A percentile compares a stretch with the other conserved stretches of the same genome.
Evolutionary conservation across 1,284 basidiomycete species (phyloP).

Genomic region (Fomitiporia mediterranea): DNA sequence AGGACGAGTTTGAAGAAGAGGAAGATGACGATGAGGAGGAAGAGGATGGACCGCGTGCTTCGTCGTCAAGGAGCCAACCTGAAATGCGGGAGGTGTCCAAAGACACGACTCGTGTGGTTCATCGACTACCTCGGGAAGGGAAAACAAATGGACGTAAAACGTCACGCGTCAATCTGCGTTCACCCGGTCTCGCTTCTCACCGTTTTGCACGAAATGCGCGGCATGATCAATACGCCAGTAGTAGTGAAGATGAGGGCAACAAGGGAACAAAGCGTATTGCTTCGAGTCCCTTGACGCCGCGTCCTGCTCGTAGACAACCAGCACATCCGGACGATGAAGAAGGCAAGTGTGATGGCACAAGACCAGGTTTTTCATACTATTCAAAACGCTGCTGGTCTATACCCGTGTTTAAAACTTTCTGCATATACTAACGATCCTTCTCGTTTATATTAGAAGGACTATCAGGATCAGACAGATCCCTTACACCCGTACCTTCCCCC

Average conservation of each 20-base stretch:
- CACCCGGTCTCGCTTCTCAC: background rate
- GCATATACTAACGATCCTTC: background rate
- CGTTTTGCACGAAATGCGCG: background rate
- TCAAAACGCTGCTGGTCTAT: background rate
- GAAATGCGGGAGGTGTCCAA: slow-evolving; percentile 20
- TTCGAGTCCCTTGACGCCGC: background rate
- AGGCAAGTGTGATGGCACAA: background rate
- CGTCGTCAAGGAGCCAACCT: slow-evolving; percentile 26
- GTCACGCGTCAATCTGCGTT: slow-evolving; percentile 5
- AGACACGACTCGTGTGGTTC: background rate
- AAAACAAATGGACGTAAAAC: slow-evolving; percentile 19
- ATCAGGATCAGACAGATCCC: slow-evolving; percentile 28
- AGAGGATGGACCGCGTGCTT: slow-evolving; percentile 23
- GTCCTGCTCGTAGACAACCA: slow-evolving; percentile 2
- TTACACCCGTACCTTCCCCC: slow-evolving; percentile 30
- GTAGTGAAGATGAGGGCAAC: background rate
- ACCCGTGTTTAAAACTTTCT: background rate
- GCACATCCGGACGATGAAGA: background rate
- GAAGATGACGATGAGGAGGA: slow-evolving; percentile 14
- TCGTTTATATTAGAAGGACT: slow-evolving; percentile 23
- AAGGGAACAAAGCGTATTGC: background rate
- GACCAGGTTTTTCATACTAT: background rate
- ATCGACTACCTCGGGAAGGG: background rate
- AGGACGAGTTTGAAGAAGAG: slow-evolving; percentile 12
- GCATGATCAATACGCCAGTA: background rate